A percentile compares a stretch with the other conserved stretches of the same genome.
Evolutionary conservation across 169 alveolate genomes (phyloP).

Genomic region (Cryptosporidium ryanae): DNA sequence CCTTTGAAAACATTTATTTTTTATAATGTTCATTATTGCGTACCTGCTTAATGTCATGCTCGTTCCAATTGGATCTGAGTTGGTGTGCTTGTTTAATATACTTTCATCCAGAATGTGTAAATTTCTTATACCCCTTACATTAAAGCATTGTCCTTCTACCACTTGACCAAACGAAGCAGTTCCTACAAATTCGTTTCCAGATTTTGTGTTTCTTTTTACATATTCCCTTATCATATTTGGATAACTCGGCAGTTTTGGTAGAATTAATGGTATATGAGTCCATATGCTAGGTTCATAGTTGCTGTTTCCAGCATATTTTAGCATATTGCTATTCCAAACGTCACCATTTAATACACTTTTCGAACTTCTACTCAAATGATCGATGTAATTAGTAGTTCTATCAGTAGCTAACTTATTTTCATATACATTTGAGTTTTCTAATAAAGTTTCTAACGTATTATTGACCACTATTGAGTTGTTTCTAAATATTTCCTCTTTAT

Average conservation of each 20-base stretch:
- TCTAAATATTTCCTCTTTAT: no score
- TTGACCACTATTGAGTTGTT: no score
- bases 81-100: conserved; percentile 27
- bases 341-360: conserved; percentile 2
- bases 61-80: conserved; percentile 52
- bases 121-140: conserved; percentile 15
- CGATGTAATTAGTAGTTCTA: neutral
- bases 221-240: conserved; percentile 24
- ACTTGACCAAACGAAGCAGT: conserved; percentile 41
- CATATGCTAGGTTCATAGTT: conserved; percentile 21
- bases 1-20: neutral
- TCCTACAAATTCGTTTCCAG: conserved; percentile 62
- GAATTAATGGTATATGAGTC: conserved; percentile 12
- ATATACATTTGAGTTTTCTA: neutral
- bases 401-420: neutral
- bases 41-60: conserved; percentile 42
- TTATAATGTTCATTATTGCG: conserved; percentile 33
- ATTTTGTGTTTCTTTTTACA: conserved; percentile 5
- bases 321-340: neutral
- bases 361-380: neutral
- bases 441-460: neutral
- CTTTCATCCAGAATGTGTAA: conserved; percentile 42
- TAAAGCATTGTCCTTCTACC: conserved; percentile 42
- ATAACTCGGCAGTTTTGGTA: conserved; percentile 28
- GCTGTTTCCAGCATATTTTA: neutral